These are phyloP conservation scores for Larix sibirica DNA, from an alignment of 83 land plant genomes.

Conservation along the genomic window DNA sequence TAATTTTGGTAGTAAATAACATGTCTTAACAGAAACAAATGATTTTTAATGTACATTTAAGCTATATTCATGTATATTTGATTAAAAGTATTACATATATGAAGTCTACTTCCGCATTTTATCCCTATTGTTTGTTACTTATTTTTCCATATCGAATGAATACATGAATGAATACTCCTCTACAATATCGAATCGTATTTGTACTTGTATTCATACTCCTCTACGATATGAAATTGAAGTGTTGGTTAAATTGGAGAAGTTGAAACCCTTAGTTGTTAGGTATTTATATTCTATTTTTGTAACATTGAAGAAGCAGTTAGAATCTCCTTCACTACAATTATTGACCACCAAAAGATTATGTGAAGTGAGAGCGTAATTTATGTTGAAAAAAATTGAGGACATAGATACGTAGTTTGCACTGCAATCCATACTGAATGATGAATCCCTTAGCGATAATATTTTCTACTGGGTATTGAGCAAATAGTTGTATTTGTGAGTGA, in stretches of 20 bases:
- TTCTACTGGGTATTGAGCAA: conserved; percentile 9
- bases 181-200: too few species aligned
- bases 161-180: too few species aligned
- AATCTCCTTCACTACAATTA: conserved; percentile 22
- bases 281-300: not conserved
- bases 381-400: conserved; percentile 10
- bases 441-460: conserved; percentile 33
- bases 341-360: conserved; percentile 34
- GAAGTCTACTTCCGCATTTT: too few species aligned
- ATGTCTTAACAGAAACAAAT: too few species aligned
- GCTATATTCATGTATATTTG: too few species aligned
- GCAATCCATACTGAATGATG: conserved; percentile 23
- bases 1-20: too few species aligned
- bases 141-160: too few species aligned
- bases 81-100: too few species aligned
- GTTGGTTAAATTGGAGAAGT: conserved; percentile 4
- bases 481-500: too few species aligned
- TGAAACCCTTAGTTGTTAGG: not conserved
- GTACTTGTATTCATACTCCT: not conserved
- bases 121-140: too few species aligned
- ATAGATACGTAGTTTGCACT: conserved; percentile 19
- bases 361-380: conserved; percentile 31
- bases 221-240: conserved; percentile 3
- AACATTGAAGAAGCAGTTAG: not conserved
- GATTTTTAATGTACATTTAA: too few species aligned